Evolutionary conservation across 23 red algal genomes (phyloP).

Genomic region (Agarophyton chilense): DNA sequence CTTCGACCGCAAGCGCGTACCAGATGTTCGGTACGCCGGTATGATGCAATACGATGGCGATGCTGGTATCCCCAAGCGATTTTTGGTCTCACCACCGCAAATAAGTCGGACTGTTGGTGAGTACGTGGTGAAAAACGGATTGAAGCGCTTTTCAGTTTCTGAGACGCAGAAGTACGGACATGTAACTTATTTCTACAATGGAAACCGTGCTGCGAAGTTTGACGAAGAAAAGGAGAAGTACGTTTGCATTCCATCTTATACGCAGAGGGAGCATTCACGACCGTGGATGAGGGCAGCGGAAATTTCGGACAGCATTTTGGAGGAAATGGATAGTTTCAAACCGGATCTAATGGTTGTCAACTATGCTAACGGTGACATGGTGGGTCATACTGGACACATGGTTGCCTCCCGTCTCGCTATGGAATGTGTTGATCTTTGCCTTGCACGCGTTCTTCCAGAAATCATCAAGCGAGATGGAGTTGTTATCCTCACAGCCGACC

Average conservation of each 20-base stretch:
- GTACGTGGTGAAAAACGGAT: constrained; percentile 66
- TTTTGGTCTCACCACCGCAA: constrained; percentile 71
- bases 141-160: constrained; percentile 74
- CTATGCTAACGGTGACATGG: constrained; percentile 91
- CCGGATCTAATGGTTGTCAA: constrained; percentile 89
- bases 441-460: constrained; percentile 73
- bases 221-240: constrained; percentile 80
- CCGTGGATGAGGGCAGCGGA: constrained; percentile 80
- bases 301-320: constrained; percentile 78
- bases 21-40: constrained; percentile 80
- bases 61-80: constrained; percentile 74
- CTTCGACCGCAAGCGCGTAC: constrained; percentile 80
- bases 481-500: constrained; percentile 82
- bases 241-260: constrained; percentile 78
- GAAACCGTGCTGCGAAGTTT: constrained; percentile 86
- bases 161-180: constrained; percentile 97
- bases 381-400: constrained; percentile 87
- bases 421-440: constrained; percentile 82
- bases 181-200: constrained; percentile 97
- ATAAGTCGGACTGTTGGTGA: constrained; percentile 72
- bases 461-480: constrained; percentile 66
- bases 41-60: constrained; percentile 96
- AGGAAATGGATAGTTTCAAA: constrained; percentile 79
- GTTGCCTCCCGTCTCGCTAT: constrained; percentile 82
- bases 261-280: constrained; percentile 70